Evolutionary conservation across 208 protist species (phyloP).

Genomic region (Naegleria lovaniensis): DNA sequence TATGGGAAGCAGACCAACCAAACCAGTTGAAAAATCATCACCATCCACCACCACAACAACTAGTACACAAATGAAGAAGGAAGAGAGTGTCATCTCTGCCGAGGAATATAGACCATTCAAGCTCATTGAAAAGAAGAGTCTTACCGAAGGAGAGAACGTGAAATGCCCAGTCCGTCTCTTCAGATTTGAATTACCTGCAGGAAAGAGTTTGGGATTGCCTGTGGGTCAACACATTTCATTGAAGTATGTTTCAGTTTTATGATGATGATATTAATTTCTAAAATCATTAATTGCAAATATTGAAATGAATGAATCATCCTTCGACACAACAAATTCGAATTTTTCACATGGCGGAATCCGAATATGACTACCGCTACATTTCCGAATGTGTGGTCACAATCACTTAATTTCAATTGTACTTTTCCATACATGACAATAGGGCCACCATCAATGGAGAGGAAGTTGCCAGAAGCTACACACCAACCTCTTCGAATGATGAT

Average conservation of each 20-base stretch:
- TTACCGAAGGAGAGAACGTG: background rate
- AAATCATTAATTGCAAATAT: no score
- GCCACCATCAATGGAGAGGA: constrained; percentile 41
- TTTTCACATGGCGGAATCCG: no score
- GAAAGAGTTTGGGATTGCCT: background rate
- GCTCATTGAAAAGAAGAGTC: background rate
- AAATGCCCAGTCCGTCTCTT: background rate
- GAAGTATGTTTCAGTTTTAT: background rate
- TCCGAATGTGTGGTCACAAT: no score
- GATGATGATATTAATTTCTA: background rate
- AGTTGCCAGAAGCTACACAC: constrained; percentile 77
- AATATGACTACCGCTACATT: no score
- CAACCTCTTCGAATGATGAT: constrained; percentile 71
- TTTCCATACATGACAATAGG: background rate
- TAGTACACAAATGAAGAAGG: background rate
- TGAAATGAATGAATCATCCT: no score
- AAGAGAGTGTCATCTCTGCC: background rate
- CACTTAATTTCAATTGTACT: no score
- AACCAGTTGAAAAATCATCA: background rate
- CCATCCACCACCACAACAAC: background rate
- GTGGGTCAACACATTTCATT: constrained; percentile 23
- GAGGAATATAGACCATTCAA: constrained; percentile 3
- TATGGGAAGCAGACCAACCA: background rate
- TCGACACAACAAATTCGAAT: no score
- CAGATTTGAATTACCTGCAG: background rate